Evolutionary conservation across 345 rosid genomes (phyloP), one percentile per base, ranked within the genome.

Genomic region (Eutrema japonicum): DNA sequence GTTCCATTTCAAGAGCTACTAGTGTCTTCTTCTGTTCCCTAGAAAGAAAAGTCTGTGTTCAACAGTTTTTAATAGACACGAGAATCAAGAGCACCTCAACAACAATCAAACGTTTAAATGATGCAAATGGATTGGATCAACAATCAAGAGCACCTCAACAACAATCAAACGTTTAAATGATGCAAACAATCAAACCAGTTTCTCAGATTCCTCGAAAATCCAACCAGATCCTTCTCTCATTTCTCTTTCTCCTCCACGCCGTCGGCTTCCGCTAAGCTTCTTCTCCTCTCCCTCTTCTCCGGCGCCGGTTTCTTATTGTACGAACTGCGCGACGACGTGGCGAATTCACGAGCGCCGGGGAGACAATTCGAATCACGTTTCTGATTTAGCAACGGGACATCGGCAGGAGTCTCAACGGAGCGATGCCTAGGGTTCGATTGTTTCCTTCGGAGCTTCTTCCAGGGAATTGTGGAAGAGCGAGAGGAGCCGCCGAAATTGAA

Each of bases 341-440:
- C 73, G 33, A 78, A 78, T 9, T 61, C 46, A 43, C 73, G 69
- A 67, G 54, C 68, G 18, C 41, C 55, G 1, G 75, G 65, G 35
- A 69, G 43, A 40, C 27, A 61, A 61, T 71, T 61, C 37, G 64
- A 36, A 11, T 71, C 79, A 32, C 57, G 58, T 56, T 51, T 33
- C 38, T 47, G 70, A 37, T 72, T 63, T 8, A 2, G 61, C 29
- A 53, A 10, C 9, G 61, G 45, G 49, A 50, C 47, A 4, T 51
- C 41, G 33, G 41, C 37, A 3, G 83, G 66, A 37, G 77, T 30
- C 46, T 79, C 81, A 14, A 63, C 12, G 48, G 82, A 71, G 71
- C 85, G 85, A 71, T 85, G 78, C 58, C 70, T 91, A 74, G 98
- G 98, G 82, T 89, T 89, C 16, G 86, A 68, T 78, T 91, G 98